These are phyloP conservation scores for Erodium moschatum DNA, from an alignment of 441 rosid genomes.

Conservation along the genomic window DNA sequence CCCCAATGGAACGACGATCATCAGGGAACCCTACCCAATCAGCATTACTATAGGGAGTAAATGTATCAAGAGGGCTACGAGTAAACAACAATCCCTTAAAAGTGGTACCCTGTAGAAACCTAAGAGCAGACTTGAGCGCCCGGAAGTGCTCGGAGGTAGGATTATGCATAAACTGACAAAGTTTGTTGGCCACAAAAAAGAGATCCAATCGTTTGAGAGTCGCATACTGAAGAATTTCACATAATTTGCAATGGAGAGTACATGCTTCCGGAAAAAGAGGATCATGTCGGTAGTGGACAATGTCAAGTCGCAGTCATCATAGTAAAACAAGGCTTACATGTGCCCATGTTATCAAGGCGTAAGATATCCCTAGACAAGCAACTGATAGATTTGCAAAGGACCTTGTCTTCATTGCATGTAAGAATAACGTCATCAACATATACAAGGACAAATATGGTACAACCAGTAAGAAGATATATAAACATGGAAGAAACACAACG, in stretches of 20 bases:
- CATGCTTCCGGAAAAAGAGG: background rate
- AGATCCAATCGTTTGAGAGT: background rate
- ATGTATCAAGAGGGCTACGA: background rate
- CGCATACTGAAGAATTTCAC: background rate
- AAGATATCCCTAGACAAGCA: background rate
- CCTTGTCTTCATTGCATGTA: background rate
- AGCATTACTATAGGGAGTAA: background rate
- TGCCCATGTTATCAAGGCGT: background rate
- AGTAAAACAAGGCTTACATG: background rate
- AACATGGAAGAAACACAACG: background rate
- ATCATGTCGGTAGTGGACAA: background rate
- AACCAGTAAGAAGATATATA: background rate
- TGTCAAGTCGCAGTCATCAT: background rate
- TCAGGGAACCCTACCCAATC: background rate
- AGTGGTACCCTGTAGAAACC: background rate
- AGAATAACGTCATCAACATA: conserved; percentile 13
- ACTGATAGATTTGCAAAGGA: background rate
- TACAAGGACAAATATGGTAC: background rate
- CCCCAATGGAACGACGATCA: background rate
- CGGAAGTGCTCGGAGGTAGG: background rate
- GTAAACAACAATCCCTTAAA: background rate
- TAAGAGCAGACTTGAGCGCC: background rate
- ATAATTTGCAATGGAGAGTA: background rate
- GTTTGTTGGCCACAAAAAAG: background rate
- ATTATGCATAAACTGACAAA: conserved; percentile 5